Conservation (phyloP, 495 filamentous ascomycete genomes). For the Trypethelium eluteriae region DNA sequence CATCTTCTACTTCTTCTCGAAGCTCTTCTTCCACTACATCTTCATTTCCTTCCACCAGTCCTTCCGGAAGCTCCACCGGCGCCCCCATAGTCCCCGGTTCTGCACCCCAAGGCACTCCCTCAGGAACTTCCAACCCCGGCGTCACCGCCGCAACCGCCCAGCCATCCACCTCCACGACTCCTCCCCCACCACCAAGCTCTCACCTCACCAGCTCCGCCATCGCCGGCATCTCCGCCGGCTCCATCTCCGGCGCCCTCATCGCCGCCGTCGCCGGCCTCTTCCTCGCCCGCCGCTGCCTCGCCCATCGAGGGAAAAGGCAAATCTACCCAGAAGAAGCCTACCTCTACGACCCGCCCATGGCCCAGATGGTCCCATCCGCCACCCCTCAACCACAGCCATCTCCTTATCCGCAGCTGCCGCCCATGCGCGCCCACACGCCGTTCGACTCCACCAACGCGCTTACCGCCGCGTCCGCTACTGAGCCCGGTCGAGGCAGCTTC, state of each 20-base stretch:
- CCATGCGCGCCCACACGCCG: neutral
- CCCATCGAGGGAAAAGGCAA: neutral
- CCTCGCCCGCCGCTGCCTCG: neutral
- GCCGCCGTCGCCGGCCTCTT: conserved; percentile 3
- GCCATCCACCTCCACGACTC: neutral
- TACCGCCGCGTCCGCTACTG: neutral
- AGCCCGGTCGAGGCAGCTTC: neutral
- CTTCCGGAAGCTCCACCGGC: neutral
- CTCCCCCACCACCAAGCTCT: neutral
- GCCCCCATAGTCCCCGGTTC: neutral
- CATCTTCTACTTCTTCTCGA: neutral
- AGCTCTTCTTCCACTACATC: neutral
- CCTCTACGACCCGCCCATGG: conserved; percentile 13
- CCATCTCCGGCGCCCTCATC: conserved; percentile 10
- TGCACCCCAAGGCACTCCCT: neutral
- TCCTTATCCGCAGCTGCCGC: neutral
- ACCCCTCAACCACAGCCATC: neutral
- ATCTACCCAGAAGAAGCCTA: conserved; percentile 15
- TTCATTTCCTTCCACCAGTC: neutral
- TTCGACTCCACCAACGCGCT: conserved; percentile 7
- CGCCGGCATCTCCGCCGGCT: conserved; percentile 8
- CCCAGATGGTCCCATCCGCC: neutral
- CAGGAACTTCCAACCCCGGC: neutral
- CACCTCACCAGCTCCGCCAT: neutral
- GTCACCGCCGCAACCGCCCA: neutral